Base-by-base conservation (phyloP, 169 alveolate species). In the Eimeria necatrix region DNA sequence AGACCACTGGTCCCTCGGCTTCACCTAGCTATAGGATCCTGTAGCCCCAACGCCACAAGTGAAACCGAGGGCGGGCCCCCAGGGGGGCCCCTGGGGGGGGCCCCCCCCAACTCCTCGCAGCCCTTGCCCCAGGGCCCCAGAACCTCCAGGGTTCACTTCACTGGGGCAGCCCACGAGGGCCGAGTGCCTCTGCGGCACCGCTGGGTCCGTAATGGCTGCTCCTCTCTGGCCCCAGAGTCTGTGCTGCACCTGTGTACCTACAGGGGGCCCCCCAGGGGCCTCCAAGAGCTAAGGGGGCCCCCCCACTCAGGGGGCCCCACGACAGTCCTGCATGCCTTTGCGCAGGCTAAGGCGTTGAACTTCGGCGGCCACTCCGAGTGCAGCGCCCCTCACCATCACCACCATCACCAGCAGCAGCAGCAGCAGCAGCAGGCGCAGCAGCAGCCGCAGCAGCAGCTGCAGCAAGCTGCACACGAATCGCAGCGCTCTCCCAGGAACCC, bases 221-320 rank as follows among this genome's bases (percentile, higher is more conserved):
- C 86, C 16, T 46, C 86, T n/a, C 68, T 14, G 16, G 20, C 61
- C 61, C 59, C 86, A 16, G 59, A 32, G 41, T 74, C 86, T 6
- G 59, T 80, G 46, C 89, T 80, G 70, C 89, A 80, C 70, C 89
- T 80, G 6, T 80, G 89, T 71, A 80, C 89, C 71, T 80, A 80
- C 71, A 49, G 89, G 26, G 89, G 89, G 51, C 71, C 89, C 71
- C 71, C 89, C 12, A 26, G 53, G 89, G 89, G 9, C 71, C 89
- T 71, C 71, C 70, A 80, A 14, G 85, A 53, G 59, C 0, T n/a
- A 41, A 74, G 24, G 59, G 60, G 78, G n/a, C 48, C 48, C 48
- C 78, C 78, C 48, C n/a, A n/a, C n/a, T 68, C 86, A 41, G 86
- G 41, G 61, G 46, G 32, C 14, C 86, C 61, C n/a, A 10, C 61